Conservation (phyloP, 768 basidiomycete genomes). For the Cyclocybe aegerita region DNA sequence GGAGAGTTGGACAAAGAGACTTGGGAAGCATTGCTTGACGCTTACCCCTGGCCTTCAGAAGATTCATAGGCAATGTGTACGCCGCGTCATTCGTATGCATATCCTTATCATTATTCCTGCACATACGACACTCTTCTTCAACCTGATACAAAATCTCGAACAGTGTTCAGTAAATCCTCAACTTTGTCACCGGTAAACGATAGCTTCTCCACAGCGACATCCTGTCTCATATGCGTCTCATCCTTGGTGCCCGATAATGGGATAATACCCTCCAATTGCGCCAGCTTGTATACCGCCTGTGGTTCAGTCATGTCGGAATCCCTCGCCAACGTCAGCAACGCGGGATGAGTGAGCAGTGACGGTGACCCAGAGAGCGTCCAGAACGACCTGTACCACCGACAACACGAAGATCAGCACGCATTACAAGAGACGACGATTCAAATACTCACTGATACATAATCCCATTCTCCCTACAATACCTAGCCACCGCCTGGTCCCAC, state of each 20-base stretch:
- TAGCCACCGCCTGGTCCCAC: constrained; percentile 68
- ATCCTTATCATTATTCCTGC: neutral
- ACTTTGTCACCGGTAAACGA: constrained; percentile 14
- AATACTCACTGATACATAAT: constrained; percentile 69
- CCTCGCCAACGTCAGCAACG: constrained; percentile 42
- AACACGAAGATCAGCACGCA: neutral
- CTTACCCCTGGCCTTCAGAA: constrained; percentile 5
- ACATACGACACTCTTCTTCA: neutral
- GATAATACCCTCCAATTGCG: constrained; percentile 62
- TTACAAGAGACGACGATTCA: neutral
- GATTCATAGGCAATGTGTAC: neutral
- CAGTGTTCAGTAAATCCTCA: constrained; percentile 8
- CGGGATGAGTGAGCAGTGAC: constrained; percentile 48
- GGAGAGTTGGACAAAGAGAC: neutral
- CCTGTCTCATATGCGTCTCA: constrained; percentile 60
- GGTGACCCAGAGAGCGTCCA: constrained; percentile 88
- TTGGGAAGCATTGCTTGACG: constrained; percentile 3
- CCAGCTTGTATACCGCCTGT: constrained; percentile 69
- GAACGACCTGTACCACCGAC: constrained; percentile 60
- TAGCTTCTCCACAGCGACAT: constrained; percentile 40
- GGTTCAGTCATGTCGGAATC: constrained; percentile 54
- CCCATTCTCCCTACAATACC: constrained; percentile 59
- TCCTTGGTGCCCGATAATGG: constrained; percentile 78
- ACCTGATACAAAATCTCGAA: constrained; percentile 13
- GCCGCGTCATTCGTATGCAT: neutral